Percentiles rank a stretch among this genome's conserved stretches.
Evolutionary conservation across 257 asterid genomes (phyloP).

Genomic region (Handroanthus guayacan): DNA sequence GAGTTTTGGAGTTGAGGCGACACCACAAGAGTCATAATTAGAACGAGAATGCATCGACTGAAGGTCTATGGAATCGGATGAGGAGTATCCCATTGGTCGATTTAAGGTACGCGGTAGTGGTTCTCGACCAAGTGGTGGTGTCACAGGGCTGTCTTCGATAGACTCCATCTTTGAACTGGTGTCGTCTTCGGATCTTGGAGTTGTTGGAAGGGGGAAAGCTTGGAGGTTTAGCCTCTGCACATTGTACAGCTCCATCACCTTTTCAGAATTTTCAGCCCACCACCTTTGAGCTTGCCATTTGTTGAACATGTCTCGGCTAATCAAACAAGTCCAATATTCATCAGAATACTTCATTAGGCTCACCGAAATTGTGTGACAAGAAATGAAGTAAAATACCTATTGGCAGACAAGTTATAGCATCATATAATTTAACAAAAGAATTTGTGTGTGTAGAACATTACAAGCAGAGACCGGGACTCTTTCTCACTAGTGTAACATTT

Average conservation of each 20-base stretch:
- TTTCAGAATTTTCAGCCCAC: conserved; percentile 96
- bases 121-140: conserved; percentile 82
- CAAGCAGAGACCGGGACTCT: too few species aligned
- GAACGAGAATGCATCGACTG: conserved; percentile 57
- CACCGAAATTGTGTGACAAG: background rate
- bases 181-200: conserved; percentile 84
- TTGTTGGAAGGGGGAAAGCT: conserved; percentile 81
- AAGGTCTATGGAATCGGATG: conserved; percentile 71
- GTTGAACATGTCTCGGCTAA: conserved; percentile 91
- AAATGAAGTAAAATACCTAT: background rate
- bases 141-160: conserved; percentile 77
- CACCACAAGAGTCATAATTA: conserved; percentile 66
- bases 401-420: conserved; percentile 4
- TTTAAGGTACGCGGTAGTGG: conserved; percentile 65
- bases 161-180: conserved; percentile 70
- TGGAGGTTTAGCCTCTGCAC: conserved; percentile 84
- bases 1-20: conserved; percentile 82
- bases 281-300: conserved; percentile 97
- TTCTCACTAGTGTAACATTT: too few species aligned
- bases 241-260: conserved; percentile 88
- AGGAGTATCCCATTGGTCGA: conserved; percentile 73
- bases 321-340: conserved; percentile 11
- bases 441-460: background rate
- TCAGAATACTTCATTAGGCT: background rate
- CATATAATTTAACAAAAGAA: background rate